Evolutionary conservation across 805 yeast species (phyloP), one percentile per base, ranked within the genome.

Genomic region (Ogataea thermomethanolica): DNA sequence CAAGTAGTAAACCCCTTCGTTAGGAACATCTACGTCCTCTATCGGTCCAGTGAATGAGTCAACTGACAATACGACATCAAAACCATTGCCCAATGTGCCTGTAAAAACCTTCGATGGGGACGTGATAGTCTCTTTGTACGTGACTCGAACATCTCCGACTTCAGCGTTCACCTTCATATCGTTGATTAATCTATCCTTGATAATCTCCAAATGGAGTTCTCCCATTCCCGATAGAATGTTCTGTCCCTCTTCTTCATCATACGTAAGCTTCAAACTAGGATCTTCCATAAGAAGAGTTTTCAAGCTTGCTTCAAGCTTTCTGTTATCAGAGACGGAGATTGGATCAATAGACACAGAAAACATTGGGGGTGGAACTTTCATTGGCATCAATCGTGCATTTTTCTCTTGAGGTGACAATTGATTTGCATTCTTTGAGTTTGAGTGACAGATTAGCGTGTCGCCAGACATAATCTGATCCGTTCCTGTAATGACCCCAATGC

Each of bases 191-290:
- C 97, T 70, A 53, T 87, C 93, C 34, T 71, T 73, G 1, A 93
- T 84, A 49, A 93, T 89, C 51, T 93, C 98, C 35, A 93, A 70
- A 64, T 93, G 99, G 34, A 93, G 70, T 56, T 93, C 98, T 29
- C 99, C 99, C 98, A 91, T 91, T 24, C 99, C 99, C 13, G 95
- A 81, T 23, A 93, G 63, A 21, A 90, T 74, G 2, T 90, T 81
- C 64, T 93, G 97, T 6, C 93, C 95, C 41, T 87, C 70, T 51
- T 91, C 98, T 44, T 87, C 90, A 59, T 93, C 86, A 35, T 70
- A 73, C 3, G 76, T 63, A 7, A 87, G 73, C 23, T 78, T 75
- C 45, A 93, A 69, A 35, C 95, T 85, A 3, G 99, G 99, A 55
- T 93, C 99, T 56, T 93, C 98, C 38, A 84, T 71, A n/a, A 85